Evolutionary conservation across 495 filamentous ascomycete species (phyloP).

Genomic region (Talaromyces nanjingensis): DNA sequence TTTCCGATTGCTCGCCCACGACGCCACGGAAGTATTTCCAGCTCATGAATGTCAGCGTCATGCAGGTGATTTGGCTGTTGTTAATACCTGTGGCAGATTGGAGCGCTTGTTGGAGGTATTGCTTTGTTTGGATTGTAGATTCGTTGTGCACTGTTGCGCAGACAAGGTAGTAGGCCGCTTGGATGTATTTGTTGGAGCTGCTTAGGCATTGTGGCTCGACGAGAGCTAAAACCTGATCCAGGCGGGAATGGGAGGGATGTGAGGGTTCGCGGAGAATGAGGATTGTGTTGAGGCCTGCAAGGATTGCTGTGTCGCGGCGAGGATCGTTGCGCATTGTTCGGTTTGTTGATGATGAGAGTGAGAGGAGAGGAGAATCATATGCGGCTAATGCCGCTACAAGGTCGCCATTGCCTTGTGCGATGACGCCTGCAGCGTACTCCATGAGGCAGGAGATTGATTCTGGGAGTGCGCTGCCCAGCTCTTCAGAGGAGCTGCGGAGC

Average conservation of each 20-base stretch:
- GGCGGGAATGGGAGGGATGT: constrained; percentile 40
- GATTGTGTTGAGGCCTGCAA: constrained; percentile 73
- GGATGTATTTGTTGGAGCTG: constrained; percentile 65
- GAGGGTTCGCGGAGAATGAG: constrained; percentile 68
- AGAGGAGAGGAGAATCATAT: constrained; percentile 56
- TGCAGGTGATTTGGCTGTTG: constrained; percentile 69
- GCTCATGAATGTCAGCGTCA: constrained; percentile 81
- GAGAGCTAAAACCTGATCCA: constrained; percentile 48
- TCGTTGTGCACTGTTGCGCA: constrained; percentile 57
- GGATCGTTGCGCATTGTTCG: constrained; percentile 42
- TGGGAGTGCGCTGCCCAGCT: constrained; percentile 31
- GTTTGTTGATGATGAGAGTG: constrained; percentile 36
- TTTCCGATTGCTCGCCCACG: constrained; percentile 84
- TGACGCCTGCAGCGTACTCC: constrained; percentile 67
- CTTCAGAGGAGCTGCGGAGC: constrained; percentile 29
- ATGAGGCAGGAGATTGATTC: constrained; percentile 37
- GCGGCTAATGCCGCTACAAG: constrained; percentile 56
- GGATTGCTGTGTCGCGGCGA: constrained; percentile 64
- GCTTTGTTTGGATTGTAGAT: constrained; percentile 66
- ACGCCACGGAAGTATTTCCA: constrained; percentile 77
- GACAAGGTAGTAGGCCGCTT: constrained; percentile 72
- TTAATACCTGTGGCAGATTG: constrained; percentile 45
- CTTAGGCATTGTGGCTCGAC: constrained; percentile 61
- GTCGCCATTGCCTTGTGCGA: constrained; percentile 72
- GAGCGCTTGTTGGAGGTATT: constrained; percentile 63